These are phyloP conservation scores for Cucumis hystrix DNA, from an alignment of 306 rosid species.

Conservation along the genomic window DNA sequence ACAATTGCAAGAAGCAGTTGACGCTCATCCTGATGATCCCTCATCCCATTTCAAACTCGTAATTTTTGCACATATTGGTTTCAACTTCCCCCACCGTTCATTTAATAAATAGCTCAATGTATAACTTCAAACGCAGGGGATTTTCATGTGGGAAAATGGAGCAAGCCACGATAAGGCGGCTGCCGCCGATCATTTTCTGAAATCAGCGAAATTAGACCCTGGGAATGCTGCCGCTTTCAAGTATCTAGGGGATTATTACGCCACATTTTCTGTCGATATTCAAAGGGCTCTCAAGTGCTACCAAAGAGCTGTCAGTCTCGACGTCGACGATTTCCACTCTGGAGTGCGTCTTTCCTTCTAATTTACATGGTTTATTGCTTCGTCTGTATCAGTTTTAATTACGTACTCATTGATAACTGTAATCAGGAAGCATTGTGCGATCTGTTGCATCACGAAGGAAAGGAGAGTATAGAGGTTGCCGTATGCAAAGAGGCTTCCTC, in stretches of 20 bases:
- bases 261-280: conserved; percentile 21
- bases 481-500: conserved; percentile 58
- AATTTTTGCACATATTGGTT: background rate
- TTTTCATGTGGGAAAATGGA: conserved; percentile 48
- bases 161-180: conserved; percentile 26
- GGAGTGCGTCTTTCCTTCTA: conserved; percentile 30
- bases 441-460: conserved; percentile 58
- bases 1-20: conserved; percentile 23
- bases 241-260: conserved; percentile 56
- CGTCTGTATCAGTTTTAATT: background rate
- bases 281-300: conserved; percentile 73
- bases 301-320: conserved; percentile 60
- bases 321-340: conserved; percentile 48
- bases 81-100: background rate
- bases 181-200: conserved; percentile 56
- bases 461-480: conserved; percentile 52
- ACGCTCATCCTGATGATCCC: conserved; percentile 33
- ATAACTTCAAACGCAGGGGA: conserved; percentile 27
- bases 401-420: background rate
- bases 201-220: conserved; percentile 64
- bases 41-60: conserved; percentile 41
- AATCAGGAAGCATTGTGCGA: conserved; percentile 58
- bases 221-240: conserved; percentile 55
- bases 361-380: background rate
- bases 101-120: too few relatives aligned